Percentiles rank a stretch among this genome's conserved stretches.
Evolutionary conservation across 148 eudicot species (phyloP).

Genomic region (Linanthus parryae): DNA sequence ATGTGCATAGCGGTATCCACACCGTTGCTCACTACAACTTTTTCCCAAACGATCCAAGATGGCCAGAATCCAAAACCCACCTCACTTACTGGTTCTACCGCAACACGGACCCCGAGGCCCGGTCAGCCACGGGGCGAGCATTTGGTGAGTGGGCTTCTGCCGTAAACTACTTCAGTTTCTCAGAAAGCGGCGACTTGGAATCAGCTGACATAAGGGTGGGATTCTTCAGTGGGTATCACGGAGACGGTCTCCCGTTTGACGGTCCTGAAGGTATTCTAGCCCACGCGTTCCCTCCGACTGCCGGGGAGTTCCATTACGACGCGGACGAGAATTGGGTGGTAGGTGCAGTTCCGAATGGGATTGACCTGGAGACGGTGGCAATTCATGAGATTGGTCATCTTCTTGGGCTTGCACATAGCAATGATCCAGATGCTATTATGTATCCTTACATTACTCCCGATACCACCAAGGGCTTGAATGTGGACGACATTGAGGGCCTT

Average conservation of each 20-base stretch:
- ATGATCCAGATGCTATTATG: neutral
- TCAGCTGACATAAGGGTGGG: neutral
- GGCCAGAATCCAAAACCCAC: neutral
- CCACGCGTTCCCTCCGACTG: neutral
- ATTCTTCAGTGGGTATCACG: neutral
- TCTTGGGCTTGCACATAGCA: slow-evolving; percentile 1
- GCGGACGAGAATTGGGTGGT: neutral
- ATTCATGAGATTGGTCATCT: slow-evolving; percentile 7
- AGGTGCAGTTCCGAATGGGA: neutral
- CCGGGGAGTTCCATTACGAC: neutral
- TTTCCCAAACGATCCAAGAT: neutral
- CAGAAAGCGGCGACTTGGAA: neutral
- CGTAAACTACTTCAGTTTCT: neutral
- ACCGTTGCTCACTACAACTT: neutral
- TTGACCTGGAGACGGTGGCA: slow-evolving; percentile 2
- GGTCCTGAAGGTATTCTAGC: neutral
- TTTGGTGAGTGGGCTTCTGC: neutral
- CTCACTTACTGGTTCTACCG: neutral
- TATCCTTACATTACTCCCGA: neutral
- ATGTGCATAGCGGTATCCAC: too few relatives aligned
- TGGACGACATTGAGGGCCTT: neutral
- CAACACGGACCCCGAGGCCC: neutral
- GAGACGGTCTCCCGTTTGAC: neutral
- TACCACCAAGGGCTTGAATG: neutral
- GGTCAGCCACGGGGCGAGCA: neutral